A percentile compares a stretch with the other conserved stretches of the same genome.
Conservation (phyloP, 441 rosid genomes). For the Cnidoscolus chayamansa region DNA sequence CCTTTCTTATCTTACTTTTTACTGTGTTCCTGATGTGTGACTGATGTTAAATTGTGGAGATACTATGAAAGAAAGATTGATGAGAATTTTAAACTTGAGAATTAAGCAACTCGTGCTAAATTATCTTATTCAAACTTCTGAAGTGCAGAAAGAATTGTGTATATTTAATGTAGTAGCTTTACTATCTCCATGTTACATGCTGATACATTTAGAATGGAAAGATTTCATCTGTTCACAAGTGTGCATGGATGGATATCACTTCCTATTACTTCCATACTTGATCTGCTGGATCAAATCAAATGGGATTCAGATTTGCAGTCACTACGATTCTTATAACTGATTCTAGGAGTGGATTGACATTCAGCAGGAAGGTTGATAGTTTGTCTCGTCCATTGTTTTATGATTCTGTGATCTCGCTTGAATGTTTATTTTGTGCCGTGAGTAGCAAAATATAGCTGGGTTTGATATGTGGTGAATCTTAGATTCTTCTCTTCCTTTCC, state of each 20-base stretch:
- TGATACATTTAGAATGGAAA: not conserved
- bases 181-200: not conserved
- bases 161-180: not conserved
- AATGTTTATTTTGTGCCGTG: not conserved
- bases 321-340: not conserved
- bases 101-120: not conserved
- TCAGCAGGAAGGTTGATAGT: not conserved
- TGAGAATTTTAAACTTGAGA: not conserved
- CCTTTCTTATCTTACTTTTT: too few relatives aligned
- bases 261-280: not conserved
- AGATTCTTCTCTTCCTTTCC: too few relatives aligned
- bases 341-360: not conserved
- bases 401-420: too few relatives aligned
- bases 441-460: not conserved
- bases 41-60: slow-evolving; percentile 5
- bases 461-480: not conserved
- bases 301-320: not conserved
- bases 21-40: too few relatives aligned
- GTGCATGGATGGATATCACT: not conserved
- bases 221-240: not conserved
- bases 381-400: too few relatives aligned
- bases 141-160: not conserved
- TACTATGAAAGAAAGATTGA: not conserved
- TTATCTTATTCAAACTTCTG: not conserved
- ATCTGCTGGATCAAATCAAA: not conserved